Evolutionary conservation across 495 filamentous ascomycete genomes (phyloP).

Genomic region (Recurvomyces mirabilis): DNA sequence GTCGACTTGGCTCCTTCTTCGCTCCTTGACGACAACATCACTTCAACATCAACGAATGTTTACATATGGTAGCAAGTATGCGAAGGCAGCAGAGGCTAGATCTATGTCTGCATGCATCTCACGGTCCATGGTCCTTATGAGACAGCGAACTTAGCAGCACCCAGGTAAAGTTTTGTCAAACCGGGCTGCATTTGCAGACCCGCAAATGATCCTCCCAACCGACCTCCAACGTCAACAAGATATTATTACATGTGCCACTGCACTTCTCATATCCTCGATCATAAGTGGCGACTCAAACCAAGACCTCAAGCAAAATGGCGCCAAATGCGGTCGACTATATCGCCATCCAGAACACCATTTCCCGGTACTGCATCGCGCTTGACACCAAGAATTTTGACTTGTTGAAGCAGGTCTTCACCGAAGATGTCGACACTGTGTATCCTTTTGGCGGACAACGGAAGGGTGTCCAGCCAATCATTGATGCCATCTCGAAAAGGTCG

Average conservation of each 20-base stretch:
- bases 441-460: slow-evolving; percentile 22
- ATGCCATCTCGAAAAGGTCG: slow-evolving; percentile 20
- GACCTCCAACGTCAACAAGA: not conserved
- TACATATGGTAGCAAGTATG: too few species aligned
- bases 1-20: not conserved
- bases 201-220: not conserved
- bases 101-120: too few species aligned
- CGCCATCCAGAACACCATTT: slow-evolving; percentile 25
- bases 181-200: not conserved
- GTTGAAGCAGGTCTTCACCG: slow-evolving; percentile 24
- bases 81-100: too few species aligned
- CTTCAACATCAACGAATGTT: not conserved
- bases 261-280: not conserved
- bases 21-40: not conserved
- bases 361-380: slow-evolving; percentile 26
- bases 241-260: not conserved
- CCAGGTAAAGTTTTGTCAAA: too few species aligned
- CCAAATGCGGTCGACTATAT: slow-evolving; percentile 22
- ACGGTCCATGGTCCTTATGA: too few species aligned
- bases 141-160: too few species aligned
- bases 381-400: slow-evolving; percentile 26
- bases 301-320: not conserved
- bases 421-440: slow-evolving; percentile 23
- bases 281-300: not conserved
- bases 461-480: slow-evolving; percentile 19